These are phyloP conservation scores for Pittosporum tobira DNA, from an alignment of 129 eudicot species.

Conservation along the genomic window DNA sequence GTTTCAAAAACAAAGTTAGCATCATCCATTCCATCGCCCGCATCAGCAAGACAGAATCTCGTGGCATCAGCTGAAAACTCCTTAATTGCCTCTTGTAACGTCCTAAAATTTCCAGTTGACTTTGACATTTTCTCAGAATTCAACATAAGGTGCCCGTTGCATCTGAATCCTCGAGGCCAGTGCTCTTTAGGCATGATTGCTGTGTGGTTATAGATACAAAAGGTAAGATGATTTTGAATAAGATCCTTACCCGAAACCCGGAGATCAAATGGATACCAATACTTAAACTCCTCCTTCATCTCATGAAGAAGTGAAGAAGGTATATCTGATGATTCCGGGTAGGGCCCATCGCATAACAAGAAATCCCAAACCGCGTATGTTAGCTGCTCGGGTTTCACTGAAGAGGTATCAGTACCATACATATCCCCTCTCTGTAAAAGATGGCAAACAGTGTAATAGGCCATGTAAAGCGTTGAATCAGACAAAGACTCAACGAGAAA, in stretches of 20 bases:
- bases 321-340: slow-evolving; percentile 48
- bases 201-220: slow-evolving; percentile 72
- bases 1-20: slow-evolving; percentile 91
- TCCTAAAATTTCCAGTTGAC: slow-evolving; percentile 84
- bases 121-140: slow-evolving; percentile 84
- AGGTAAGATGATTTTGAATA: slow-evolving; percentile 76
- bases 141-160: slow-evolving; percentile 83
- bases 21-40: slow-evolving; percentile 87
- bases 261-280: slow-evolving; percentile 86
- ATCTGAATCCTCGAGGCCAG: slow-evolving; percentile 87
- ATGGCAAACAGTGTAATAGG: slow-evolving; percentile 75
- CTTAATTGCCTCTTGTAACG: slow-evolving; percentile 62
- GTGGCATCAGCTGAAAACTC: slow-evolving; percentile 93
- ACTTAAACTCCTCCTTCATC: slow-evolving; percentile 75
- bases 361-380: slow-evolving; percentile 85
- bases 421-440: slow-evolving; percentile 66
- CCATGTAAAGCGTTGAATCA: slow-evolving; percentile 89
- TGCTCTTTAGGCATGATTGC: slow-evolving; percentile 60
- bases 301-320: slow-evolving; percentile 32
- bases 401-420: slow-evolving; percentile 46
- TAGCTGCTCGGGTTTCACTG: slow-evolving; percentile 53
- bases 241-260: slow-evolving; percentile 89
- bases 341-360: slow-evolving; percentile 54
- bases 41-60: slow-evolving; percentile 78
- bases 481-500: slow-evolving; percentile 85